A percentile compares a stretch with the other conserved stretches of the same genome.
These are phyloP conservation scores for Trifolium subterraneum DNA, from an alignment of 306 rosid species.

Conservation along the genomic window DNA sequence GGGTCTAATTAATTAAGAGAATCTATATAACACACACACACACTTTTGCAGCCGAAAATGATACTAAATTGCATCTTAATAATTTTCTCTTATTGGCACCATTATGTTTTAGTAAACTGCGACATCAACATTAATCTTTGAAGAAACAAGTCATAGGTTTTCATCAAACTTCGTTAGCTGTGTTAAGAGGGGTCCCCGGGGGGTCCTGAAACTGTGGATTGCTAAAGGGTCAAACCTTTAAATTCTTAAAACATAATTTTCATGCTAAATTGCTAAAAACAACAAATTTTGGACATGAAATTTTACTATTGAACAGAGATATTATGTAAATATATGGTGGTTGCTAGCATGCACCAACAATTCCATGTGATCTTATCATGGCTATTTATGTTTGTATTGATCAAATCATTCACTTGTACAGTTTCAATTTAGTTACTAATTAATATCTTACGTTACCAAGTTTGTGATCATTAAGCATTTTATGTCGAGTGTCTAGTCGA, in stretches of 20 bases:
- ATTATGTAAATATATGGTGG: background rate
- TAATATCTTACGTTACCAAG: too few relatives aligned
- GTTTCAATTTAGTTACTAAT: too few relatives aligned
- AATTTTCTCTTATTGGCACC: constrained; percentile 2
- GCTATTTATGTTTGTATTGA: too few relatives aligned
- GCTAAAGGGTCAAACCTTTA: constrained; percentile 15
- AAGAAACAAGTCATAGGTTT: constrained; percentile 24
- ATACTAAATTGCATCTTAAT: background rate
- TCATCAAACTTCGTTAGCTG: background rate
- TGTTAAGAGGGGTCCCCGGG: constrained; percentile 30
- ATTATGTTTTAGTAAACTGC: constrained; percentile 4
- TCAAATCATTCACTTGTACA: too few relatives aligned
- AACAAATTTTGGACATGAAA: background rate
- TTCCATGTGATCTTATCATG: too few relatives aligned
- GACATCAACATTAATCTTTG: constrained; percentile 19
- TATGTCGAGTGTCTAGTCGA: too few relatives aligned
- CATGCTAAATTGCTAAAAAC: background rate
- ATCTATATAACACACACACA: constrained; percentile 5
- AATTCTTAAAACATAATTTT: background rate
- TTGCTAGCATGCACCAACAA: background rate
- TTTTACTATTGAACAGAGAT: background rate
- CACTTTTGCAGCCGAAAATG: constrained; percentile 21
- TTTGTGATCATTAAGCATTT: too few relatives aligned
- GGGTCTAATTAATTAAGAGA: background rate
- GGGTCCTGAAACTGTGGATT: constrained; percentile 13